phyloP scores from a whole-genome alignment of 169 alveolate genomes.

The Neospora caninum region DNA sequence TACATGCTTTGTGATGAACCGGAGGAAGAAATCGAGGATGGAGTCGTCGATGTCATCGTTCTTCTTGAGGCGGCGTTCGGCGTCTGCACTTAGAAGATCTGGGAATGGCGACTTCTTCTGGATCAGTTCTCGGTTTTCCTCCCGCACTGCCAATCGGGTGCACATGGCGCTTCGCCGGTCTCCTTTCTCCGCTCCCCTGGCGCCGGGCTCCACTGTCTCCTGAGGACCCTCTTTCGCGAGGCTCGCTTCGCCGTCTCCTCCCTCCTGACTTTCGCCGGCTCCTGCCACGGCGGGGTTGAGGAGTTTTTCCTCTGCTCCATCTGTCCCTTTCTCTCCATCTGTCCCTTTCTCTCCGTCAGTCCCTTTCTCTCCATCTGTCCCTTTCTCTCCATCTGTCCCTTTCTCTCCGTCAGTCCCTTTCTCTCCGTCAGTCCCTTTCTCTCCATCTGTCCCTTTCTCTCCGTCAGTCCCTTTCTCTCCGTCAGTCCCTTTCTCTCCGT shows the following conservation, averaged over 20 bases:
- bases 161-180: not conserved
- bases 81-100: not conserved
- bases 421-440: no score
- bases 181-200: not conserved
- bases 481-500: no score
- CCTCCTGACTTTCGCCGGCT: not conserved
- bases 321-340: not conserved
- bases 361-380: not conserved
- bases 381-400: not conserved
- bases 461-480: no score
- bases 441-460: no score
- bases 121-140: not conserved
- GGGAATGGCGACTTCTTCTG: not conserved
- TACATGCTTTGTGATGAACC: conserved; percentile 60
- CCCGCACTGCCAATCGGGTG: not conserved
- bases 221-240: not conserved
- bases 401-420: no score
- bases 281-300: not conserved
- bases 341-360: not conserved
- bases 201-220: not conserved
- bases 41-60: conserved; percentile 62
- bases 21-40: conserved; percentile 66
- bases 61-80: conserved; percentile 46
- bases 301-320: not conserved
- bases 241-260: not conserved